Evolutionary conservation across 2,329 filamentous ascomycete species (phyloP), one percentile per base, ranked within the genome.

Genomic region (Fusarium euwallaceae): DNA sequence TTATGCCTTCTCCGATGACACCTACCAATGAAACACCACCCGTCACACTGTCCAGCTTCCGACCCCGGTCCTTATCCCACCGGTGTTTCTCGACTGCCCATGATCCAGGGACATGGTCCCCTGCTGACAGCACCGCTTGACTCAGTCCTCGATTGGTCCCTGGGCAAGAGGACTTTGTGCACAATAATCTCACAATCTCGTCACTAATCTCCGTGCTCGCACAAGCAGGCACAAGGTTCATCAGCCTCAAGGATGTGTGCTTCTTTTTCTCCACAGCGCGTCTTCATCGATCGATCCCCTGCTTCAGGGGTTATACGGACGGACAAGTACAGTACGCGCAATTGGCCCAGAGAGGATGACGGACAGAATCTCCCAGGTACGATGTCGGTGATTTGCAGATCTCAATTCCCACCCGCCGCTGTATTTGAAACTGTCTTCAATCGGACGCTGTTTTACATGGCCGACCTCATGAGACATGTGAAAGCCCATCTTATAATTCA

Each of bases 131-230:
- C 39, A 64, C 51, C 32, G 63, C 41, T 36, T 60, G 48, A 66
- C 55, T 45, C 24, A 34, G 39, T n/a, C 24, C 45, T 39, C 34
- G 36, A 66, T 39, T 53, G 36, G 56, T 24, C 24, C 29, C 37
- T 66, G 41, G n/a, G 41, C 58, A 69, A 39, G 58, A 32, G 59
- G 41, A 27, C 51, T 61, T 55, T 69, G 61, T 60, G 39, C 59
- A 66, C 43, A 62, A 66, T 39, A 60, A 72, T 72, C 59, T 67
- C 51, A 61, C 22, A 24, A 48, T 66, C 39, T 58, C 22, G 39
- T 72, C 71, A 74, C 69, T 72, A 69, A 74, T 74, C 72, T 74
- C 72, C 61, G 64, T 74, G 68, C 65, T 70, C 39, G 41, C 45
- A 32, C 27, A 43, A 63, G 45, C 58, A 56, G 29, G 45, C 39